Percentiles rank a stretch among this genome's conserved stretches.
Evolutionary conservation across 805 yeast species (phyloP).

Genomic region (Cephaloascus fragrans): DNA sequence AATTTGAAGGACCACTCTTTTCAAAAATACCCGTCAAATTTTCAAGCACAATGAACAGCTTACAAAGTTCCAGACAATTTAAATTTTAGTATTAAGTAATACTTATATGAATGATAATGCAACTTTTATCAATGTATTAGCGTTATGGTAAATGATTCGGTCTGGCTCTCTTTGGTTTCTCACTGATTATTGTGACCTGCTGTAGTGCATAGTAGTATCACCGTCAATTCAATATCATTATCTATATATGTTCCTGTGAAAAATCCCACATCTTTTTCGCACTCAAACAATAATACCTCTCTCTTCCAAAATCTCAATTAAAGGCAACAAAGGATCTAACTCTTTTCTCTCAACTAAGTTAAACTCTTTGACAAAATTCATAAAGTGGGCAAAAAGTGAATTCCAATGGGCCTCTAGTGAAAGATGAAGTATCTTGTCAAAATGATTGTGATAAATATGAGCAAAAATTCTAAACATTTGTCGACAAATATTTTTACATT

Average conservation of each 20-base stretch:
- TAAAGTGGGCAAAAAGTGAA: slow-evolving; percentile 90
- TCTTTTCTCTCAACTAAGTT: slow-evolving; percentile 72
- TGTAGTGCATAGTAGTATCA: too few species aligned
- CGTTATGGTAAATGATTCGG: too few species aligned
- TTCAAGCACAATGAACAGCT: too few species aligned
- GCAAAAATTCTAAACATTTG: slow-evolving; percentile 96
- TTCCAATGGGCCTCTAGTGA: slow-evolving; percentile 97
- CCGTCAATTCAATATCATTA: slow-evolving; percentile 17
- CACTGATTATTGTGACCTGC: too few species aligned
- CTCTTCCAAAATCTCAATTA: slow-evolving; percentile 70
- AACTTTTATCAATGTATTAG: too few species aligned
- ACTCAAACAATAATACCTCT: slow-evolving; percentile 72
- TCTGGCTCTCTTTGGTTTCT: too few species aligned
- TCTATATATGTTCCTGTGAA: slow-evolving; percentile 22
- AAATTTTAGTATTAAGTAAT: too few species aligned
- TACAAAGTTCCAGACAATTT: too few species aligned
- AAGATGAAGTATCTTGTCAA: slow-evolving; percentile 85
- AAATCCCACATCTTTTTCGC: too few species aligned
- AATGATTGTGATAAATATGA: slow-evolving; percentile 89
- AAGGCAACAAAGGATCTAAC: slow-evolving; percentile 63
- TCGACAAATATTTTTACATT: slow-evolving; percentile 76
- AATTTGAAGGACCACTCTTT: too few species aligned
- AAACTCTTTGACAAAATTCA: slow-evolving; percentile 80
- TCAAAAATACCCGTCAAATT: too few species aligned
- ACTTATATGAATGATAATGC: too few species aligned